Base-by-base conservation (phyloP, 768 basidiomycete genomes). In the Lactarius psammicola region DNA sequence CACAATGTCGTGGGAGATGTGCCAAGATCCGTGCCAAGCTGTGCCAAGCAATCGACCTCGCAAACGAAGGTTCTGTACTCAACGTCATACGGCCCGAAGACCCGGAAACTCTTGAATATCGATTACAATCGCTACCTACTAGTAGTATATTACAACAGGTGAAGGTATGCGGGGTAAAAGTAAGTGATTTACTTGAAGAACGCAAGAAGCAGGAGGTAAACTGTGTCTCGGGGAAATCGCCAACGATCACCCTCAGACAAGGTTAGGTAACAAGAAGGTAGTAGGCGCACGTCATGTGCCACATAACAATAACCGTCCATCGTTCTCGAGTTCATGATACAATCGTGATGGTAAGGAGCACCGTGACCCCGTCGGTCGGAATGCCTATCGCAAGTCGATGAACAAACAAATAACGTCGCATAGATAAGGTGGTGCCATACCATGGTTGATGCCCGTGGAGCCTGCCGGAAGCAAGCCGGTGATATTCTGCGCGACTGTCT, bases 401-500 rank as follows among this genome's bases (percentile, higher is more conserved):
- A 60, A 44, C 17, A 30, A n/a, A n/a, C n/a, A n/a, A n/a, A 11
- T 10, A 15, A 34, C 17, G 20, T 33, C 58, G 26, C 17, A 11
- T 7, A 33, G n/a, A 44, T 46, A 17, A 38, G 13, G n/a, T 20
- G 15, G 38, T 8, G 46, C n/a, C 36, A 38, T 60, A 85, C 84
- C 82, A 33, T 84, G 83, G 62, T 85, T 84, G 18, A 85, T 68
- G 4, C 86, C 84, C 1, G 71, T 59, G 31, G 78, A 74, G 6
- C 88, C 87, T 5, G 82, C 67, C 4, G 81, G 71, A 64, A 89
- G 78, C 28, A 90, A 77, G 8, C 85, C 85, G 1, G 81, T 82
- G 28, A 88, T 49, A 56, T 81, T 82, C 68, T 77, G 64, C 9
- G 76, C 79, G 1, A 73, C 75, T 0, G 85, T 84, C 23, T 60